A percentile compares a stretch with the other conserved stretches of the same genome.
phyloP scores from a whole-genome alignment of 2,329 filamentous ascomycete species.

The Fusarium equiseti region DNA sequence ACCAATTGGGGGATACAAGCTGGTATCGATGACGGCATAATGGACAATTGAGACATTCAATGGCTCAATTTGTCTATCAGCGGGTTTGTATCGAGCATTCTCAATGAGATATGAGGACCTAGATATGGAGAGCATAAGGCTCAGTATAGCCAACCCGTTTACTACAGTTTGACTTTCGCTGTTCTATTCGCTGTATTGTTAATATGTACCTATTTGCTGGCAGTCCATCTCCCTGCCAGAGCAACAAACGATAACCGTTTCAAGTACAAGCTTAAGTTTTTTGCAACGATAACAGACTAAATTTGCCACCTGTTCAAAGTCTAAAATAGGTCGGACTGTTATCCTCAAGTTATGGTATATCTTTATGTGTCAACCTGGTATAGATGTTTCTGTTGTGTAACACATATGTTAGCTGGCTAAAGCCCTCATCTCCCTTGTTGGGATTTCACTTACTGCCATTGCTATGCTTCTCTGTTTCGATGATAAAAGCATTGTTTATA shows the following conservation, averaged over 20 bases:
- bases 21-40: neutral
- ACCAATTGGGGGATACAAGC: neutral
- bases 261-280: neutral
- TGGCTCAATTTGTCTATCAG: neutral
- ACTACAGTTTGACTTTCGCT: neutral
- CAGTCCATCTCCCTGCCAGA: neutral
- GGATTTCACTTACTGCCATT: neutral
- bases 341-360: neutral
- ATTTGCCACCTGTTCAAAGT: neutral
- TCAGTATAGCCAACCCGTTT: neutral
- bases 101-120: neutral
- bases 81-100: neutral
- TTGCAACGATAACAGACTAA: neutral
- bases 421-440: neutral
- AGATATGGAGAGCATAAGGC: neutral
- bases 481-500: neutral
- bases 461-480: neutral
- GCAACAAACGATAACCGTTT: neutral
- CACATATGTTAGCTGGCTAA: neutral
- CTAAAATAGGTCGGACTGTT: neutral
- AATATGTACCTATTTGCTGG: neutral
- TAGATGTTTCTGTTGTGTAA: neutral
- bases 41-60: neutral
- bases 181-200: neutral
- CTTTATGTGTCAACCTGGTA: neutral